Base-by-base conservation (phyloP, 805 yeast species). In the Grigorovia transvaalensis region DNA sequence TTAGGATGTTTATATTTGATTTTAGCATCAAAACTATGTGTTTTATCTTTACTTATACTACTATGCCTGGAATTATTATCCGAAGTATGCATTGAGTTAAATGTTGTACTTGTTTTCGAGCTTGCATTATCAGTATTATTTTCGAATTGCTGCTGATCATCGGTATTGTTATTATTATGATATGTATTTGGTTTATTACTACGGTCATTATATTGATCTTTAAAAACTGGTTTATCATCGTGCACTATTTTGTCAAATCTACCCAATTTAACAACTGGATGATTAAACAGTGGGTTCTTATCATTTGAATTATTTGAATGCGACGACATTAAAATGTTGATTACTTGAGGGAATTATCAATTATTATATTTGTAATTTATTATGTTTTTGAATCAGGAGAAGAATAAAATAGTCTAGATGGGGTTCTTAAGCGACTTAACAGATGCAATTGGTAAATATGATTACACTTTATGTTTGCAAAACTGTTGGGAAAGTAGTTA, bases 211-310 rank as follows among this genome's bases (percentile, higher is more conserved):
- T 40, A 47, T n/a, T 47, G 45, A 9, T 44, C 42, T 45, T 52
- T 54, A 45, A 56, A 52, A 5, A 18, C 49, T 2, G 60, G 56
- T 11, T 42, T 30, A 7, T 53, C 56, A 47, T 54, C 54, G 42
- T 55, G 53, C 3, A 51, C 45, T 20, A 17, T 2, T 43, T 50
- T 49, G 35, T 50, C 49, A 33, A 41, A 47, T 20, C 41, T 50
- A n/a, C 18, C 18, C 9, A 27, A 30, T 23, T 23, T 45, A 35
- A 45, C 23, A n/a, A 45, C 38, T 45, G 41, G 23, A 44, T 33
- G 15, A 33, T 33, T 13, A 8, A 33, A 8, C 3, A 11, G 38
- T 11, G 11, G 4, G 15, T 33, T 33, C 15, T 33, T 30, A 30
- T 30, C 38, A 44, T 20, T 44, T 44, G 46, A 44, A 44, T 44